Evolutionary conservation across 768 basidiomycete species (phyloP).

Genomic region (Dioszegia aurantiaca): DNA sequence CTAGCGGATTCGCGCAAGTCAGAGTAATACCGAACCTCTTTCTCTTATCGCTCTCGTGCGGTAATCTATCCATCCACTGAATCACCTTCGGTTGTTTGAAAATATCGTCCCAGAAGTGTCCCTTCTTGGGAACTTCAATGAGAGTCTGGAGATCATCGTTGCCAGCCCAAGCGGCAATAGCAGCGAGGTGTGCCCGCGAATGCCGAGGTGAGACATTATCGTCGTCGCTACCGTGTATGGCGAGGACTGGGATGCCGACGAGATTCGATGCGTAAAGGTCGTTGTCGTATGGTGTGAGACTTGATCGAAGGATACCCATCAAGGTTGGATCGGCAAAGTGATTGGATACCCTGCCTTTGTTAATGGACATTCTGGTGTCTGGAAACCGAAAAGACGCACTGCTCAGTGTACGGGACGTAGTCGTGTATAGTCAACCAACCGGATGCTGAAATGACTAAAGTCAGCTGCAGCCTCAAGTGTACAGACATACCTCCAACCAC

Average conservation of each 20-base stretch:
- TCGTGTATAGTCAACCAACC: conserved; percentile 83
- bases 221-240: conserved; percentile 71
- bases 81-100: conserved; percentile 57
- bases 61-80: conserved; percentile 24
- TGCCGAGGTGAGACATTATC: conserved; percentile 88
- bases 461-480: not conserved
- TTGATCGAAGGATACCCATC: conserved; percentile 68
- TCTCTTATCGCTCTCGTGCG: conserved; percentile 10
- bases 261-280: conserved; percentile 80
- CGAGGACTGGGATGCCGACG: conserved; percentile 65
- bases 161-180: conserved; percentile 62
- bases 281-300: conserved; percentile 79
- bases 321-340: conserved; percentile 76
- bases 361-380: not conserved
- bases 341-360: conserved; percentile 21
- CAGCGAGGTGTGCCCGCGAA: conserved; percentile 63
- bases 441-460: conserved; percentile 68
- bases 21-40: conserved; percentile 64
- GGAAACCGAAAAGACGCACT: conserved; percentile 56
- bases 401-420: conserved; percentile 71
- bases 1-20: conserved; percentile 67
- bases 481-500: conserved; percentile 42
- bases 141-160: conserved; percentile 12
- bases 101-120: conserved; percentile 42
- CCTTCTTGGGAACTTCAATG: conserved; percentile 31